Base-by-base conservation (phyloP, 495 filamentous ascomycete genomes). In the Penicillium nucicola region DNA sequence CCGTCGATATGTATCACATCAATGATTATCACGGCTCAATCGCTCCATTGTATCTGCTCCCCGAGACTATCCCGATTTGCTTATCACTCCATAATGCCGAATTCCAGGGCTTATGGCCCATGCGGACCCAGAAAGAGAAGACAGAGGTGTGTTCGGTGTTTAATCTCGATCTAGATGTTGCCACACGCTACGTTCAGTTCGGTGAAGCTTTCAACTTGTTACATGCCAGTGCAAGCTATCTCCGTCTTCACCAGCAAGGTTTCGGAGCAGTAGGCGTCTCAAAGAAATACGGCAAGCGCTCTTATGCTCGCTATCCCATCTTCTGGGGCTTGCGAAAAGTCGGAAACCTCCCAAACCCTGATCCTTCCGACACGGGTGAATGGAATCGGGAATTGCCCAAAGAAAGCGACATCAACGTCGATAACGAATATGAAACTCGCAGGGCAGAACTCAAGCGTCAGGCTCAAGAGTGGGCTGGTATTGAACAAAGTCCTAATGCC, bases 11-110 rank as follows among this genome's bases (percentile, higher is more conserved):
- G 17, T 90, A 90, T 60, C 87, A 90, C 62, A 85, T 89, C 60
- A 90, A 90, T 64, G 87, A 90, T 61, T 90, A 89, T 61, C 87
- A 90, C 51, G 87, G 87, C 25, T 83, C 86, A 14, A 66, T 86
- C 5, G 87, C 87, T 32, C 86, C 85, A 10, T 69, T 90, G 6
- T 85, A 90, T 51, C 74, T 88, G 14, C 74, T 89, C 4, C 86
- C 86, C 12, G 68, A 79, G 32, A 85, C 72, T 1, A 59, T 77
- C 36, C 77, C 74, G 1, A 58, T 68, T 11, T 75, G 69, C 36
- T 60, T 77, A 3, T 81, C 75, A n/a, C 76, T 82, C 14, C 82
- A 85, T 64, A 84, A 89, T 53, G 86, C 84, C 30, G 84, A 90
- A 63, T 88, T 88, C 55, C 86, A 88, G 56, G 84, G 85, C 35